Evolutionary conservation across 2,329 filamentous ascomycete species (phyloP), one percentile per base, ranked within the genome.

Genomic region (Colletotrichum caudatum): DNA sequence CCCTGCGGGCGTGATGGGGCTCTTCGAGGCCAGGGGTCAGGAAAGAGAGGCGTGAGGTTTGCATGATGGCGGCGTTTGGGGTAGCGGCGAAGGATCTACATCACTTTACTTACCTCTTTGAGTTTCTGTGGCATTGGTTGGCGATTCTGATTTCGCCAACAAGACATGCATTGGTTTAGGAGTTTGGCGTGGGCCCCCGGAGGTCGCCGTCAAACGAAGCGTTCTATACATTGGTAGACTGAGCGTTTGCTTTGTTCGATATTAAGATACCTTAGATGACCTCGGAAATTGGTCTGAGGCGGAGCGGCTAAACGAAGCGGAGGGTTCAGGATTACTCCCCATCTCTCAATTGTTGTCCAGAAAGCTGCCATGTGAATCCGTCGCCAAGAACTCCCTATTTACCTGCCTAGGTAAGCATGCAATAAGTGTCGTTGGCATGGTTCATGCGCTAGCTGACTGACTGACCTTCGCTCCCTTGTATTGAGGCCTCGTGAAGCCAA

Each of bases 181-280:
- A 58, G 64, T n/a, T 46, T 41, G 35, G 64, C 53, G 53, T 56
- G 48, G 35, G 20, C 33, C 44, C 58, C 44, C 51, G 23, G 23
- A 23, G 20, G 39, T 44, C 18, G 37, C 29, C 29, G 37, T 26
- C 39, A 29, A 64, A 44, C 54, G 33, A 48, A 48, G 51, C 56
- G 66, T 58, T 68, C 57, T 18, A 68, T 54, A 63, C 65, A 64
- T 26, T 58, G 46, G 39, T 33, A 61, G 69, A 64, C 29, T 48
- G 41, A 71, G 69, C 69, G 69, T 69, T 69, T 63, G n/a, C 33
- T 66, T 46, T 64, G 39, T 64, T 69, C 44, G 18, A 54, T 60
- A 64, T n/a, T 29, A 60, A 48, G 69, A 71, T 71, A 71, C 69
- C 65, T 69, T 71, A 71, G 69, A 71, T 46, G 39, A 33, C 56